Evolutionary conservation across 2,329 filamentous ascomycete genomes (phyloP), one percentile per base, ranked within the genome.

Genomic region (Talaromyces sp.): DNA sequence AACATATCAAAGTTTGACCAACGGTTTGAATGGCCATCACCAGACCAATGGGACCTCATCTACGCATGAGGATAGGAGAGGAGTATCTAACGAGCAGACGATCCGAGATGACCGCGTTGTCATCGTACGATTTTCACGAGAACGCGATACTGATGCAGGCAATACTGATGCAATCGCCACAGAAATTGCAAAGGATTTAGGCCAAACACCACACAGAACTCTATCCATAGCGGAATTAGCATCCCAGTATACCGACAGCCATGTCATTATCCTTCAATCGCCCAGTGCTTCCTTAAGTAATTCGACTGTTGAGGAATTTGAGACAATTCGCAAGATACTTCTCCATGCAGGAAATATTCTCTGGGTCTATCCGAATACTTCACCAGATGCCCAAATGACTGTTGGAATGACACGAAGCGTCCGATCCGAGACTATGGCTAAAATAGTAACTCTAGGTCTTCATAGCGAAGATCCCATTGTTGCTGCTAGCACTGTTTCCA

Each of bases 341-440:
- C 65, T 73, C 1, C 67, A 61, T 22, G 69, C 71, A 19, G 63
- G 59, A 7, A 62, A 67, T 25, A 56, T 71, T 3, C 67, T 73
- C 13, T 73, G 72, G 72, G 71, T 73, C 10, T 72, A 72, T 41
- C 66, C 65, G 6, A 60, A 65, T 15, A 66, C 69, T 19, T 67
- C 43, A 25, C 71, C 71, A 9, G 72, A 73, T 62, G 64, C 69
- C 15, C 70, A 72, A 37, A 73, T 73, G 72, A 69, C 66, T n/a
- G 68, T 73, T n/a, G 72, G 72, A 9, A 50, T 73, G 9, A 67
- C 70, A 11, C 67, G 72, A 15, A 72, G 68, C 52, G 56, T 73
- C 19, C 70, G 72, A 17, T 73, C 72, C 1, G 72, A 73, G 60
- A 69, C 68, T 0, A 33, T 70, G 60, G 68, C 70, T 31, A 71